Conservation (phyloP, 2,329 filamentous ascomycete genomes). For the Pseudocercospora fijiensis region DNA sequence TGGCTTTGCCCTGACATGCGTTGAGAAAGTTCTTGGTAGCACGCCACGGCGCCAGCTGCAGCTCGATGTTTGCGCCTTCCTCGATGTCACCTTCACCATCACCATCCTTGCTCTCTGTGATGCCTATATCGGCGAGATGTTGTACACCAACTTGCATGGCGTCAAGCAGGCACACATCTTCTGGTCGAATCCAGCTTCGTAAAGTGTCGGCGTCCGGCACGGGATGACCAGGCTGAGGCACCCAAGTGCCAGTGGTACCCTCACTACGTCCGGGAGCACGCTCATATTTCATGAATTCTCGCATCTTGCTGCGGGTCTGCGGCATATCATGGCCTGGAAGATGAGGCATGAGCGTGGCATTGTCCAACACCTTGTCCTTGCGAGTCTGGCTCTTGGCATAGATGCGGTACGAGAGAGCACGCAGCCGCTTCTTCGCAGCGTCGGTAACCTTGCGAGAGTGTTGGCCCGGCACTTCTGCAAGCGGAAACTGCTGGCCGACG, state of each 20-base stretch:
- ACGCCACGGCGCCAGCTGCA: conserved; percentile 92
- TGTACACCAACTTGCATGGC: conserved; percentile 95
- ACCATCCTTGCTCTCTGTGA: conserved; percentile 63
- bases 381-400: conserved; percentile 72
- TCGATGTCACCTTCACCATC: conserved; percentile 63
- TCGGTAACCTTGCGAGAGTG: conserved; percentile 95
- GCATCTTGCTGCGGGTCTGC: conserved; percentile 93
- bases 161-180: conserved; percentile 91
- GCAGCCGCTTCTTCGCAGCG: conserved; percentile 92
- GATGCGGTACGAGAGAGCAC: conserved; percentile 91
- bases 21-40: conserved; percentile 96
- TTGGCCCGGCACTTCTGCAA: conserved; percentile 86
- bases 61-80: conserved; percentile 73
- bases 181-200: conserved; percentile 85
- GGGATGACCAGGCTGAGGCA: conserved; percentile 68
- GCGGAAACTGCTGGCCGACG: conserved; percentile 90
- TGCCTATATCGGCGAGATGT: conserved; percentile 86
- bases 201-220: conserved; percentile 79
- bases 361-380: conserved; percentile 78
- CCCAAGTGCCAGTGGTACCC: conserved; percentile 68
- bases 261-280: conserved; percentile 73
- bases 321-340: conserved; percentile 91
- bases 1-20: conserved; percentile 90
- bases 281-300: conserved; percentile 91
- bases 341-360: conserved; percentile 60